These are phyloP conservation scores for Porphyridium purpureum DNA, from an alignment of 23 red algal species.

Conservation along the genomic window DNA sequence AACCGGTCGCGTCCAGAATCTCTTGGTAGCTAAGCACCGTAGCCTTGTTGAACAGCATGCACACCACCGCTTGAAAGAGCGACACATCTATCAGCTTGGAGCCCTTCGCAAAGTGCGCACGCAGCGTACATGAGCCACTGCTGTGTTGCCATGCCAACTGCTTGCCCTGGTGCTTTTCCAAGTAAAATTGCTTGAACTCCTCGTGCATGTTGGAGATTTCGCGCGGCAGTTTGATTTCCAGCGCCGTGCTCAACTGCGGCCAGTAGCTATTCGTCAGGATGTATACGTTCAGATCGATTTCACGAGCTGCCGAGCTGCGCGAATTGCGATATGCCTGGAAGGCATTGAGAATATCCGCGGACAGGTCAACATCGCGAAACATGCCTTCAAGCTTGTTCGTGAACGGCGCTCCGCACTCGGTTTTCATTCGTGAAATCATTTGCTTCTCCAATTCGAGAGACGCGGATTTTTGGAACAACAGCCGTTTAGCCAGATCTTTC, in stretches of 20 bases:
- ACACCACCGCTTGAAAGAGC: conserved; percentile 64
- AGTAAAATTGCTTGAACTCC: conserved; percentile 74
- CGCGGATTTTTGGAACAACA: conserved; percentile 69
- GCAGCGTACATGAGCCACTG: conserved; percentile 44
- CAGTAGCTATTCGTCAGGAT: conserved; percentile 81
- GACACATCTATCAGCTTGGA: conserved; percentile 52
- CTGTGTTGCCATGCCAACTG: conserved; percentile 71
- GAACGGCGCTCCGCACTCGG: conserved; percentile 82
- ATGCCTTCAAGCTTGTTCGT: conserved; percentile 85
- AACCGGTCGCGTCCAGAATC: conserved; percentile 40
- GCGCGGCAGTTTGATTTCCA: conserved; percentile 55
- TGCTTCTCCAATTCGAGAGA: conserved; percentile 77
- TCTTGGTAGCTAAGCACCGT: conserved; percentile 39
- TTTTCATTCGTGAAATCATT: conserved; percentile 85
- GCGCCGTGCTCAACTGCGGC: conserved; percentile 23
- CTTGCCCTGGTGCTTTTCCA: conserved; percentile 50
- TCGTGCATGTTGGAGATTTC: conserved; percentile 43
- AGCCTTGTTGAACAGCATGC: conserved; percentile 75
- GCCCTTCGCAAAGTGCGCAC: conserved; percentile 50
- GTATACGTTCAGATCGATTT: conserved; percentile 64
- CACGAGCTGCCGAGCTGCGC: conserved; percentile 5
- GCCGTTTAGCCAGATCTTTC: conserved; percentile 80
- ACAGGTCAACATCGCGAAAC: conserved; percentile 89
- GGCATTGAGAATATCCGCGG: conserved; percentile 57
- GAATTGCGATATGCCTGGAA: conserved; percentile 26